phyloP scores from a whole-genome alignment of 345 rosid genomes.

The Lenwebbia sp. region DNA sequence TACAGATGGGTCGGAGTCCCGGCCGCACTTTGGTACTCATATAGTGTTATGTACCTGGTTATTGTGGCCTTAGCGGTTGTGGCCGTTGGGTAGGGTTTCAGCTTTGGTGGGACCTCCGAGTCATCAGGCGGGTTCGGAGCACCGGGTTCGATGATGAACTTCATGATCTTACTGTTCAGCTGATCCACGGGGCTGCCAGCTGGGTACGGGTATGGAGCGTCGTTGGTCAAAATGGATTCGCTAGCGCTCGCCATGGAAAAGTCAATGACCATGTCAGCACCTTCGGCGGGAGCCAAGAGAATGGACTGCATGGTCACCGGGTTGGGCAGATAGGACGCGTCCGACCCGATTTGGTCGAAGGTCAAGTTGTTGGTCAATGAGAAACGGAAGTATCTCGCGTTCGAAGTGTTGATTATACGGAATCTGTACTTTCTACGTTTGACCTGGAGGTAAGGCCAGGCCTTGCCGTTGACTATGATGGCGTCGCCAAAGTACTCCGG shows the following conservation, averaged over 20 bases:
- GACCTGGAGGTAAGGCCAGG: constrained; percentile 60
- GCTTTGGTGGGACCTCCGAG: constrained; percentile 23
- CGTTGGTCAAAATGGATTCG: constrained; percentile 33
- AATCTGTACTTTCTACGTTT: constrained; percentile 73
- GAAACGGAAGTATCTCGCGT: constrained; percentile 61
- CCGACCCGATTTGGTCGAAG: constrained; percentile 53
- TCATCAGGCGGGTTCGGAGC: constrained; percentile 20
- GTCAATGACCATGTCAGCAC: constrained; percentile 59
- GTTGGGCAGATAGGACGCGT: constrained; percentile 36
- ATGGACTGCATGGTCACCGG: constrained; percentile 27
- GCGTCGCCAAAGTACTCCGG: constrained; percentile 78
- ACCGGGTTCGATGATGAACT: constrained; percentile 31
- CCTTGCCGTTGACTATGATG: constrained; percentile 72
- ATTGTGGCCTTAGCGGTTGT: constrained; percentile 6
- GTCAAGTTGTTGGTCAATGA: constrained; percentile 49
- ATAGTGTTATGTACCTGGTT: constrained; percentile 61
- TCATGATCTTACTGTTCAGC: constrained; percentile 50
- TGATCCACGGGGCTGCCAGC: constrained; percentile 44
- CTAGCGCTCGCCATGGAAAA: constrained; percentile 32
- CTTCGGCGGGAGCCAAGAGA: constrained; percentile 60
- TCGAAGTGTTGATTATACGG: constrained; percentile 58
- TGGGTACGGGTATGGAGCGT: constrained; percentile 63
- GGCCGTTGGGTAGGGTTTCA: constrained; percentile 36
- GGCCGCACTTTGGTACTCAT: constrained; percentile 37
- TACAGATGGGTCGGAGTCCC: constrained; percentile 69